Evolutionary conservation across 768 basidiomycete species (phyloP).

Genomic region (Pleurotus platypus): DNA sequence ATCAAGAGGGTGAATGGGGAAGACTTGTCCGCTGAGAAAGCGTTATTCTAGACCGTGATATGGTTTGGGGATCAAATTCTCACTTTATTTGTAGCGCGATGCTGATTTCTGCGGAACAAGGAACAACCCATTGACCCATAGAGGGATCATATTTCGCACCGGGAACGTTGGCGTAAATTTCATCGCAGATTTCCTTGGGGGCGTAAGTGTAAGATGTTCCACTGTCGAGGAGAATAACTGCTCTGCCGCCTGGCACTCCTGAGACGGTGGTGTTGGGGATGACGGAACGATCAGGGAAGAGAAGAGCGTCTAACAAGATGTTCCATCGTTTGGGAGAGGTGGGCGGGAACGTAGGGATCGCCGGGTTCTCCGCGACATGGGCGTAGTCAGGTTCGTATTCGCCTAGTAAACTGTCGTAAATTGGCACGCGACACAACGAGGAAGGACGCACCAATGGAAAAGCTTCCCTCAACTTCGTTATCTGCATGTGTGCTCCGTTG

Average conservation of each 20-base stretch:
- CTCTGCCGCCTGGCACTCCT: conserved; percentile 62
- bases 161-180: conserved; percentile 64
- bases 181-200: conserved; percentile 56
- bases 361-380: conserved; percentile 48
- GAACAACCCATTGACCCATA: conserved; percentile 66
- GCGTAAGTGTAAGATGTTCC: conserved; percentile 83
- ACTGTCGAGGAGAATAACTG: conserved; percentile 75
- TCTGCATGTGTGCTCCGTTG: conserved; percentile 52
- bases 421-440: not conserved
- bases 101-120: conserved; percentile 72
- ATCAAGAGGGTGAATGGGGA: conserved; percentile 79
- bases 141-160: conserved; percentile 56
- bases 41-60: conserved; percentile 10
- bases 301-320: conserved; percentile 69
- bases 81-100: conserved; percentile 79
- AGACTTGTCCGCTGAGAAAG: conserved; percentile 59
- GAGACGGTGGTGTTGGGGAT: conserved; percentile 51
- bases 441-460: conserved; percentile 58
- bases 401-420: conserved; percentile 31
- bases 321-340: conserved; percentile 68
- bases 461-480: conserved; percentile 60
- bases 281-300: conserved; percentile 50
- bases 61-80: conserved; percentile 16
- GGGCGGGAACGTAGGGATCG: conserved; percentile 74
- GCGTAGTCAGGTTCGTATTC: conserved; percentile 65